Evolutionary conservation across 352 stramenopile species (phyloP), one percentile per base, ranked within the genome.

Genomic region (Globisporangium lucens): DNA sequence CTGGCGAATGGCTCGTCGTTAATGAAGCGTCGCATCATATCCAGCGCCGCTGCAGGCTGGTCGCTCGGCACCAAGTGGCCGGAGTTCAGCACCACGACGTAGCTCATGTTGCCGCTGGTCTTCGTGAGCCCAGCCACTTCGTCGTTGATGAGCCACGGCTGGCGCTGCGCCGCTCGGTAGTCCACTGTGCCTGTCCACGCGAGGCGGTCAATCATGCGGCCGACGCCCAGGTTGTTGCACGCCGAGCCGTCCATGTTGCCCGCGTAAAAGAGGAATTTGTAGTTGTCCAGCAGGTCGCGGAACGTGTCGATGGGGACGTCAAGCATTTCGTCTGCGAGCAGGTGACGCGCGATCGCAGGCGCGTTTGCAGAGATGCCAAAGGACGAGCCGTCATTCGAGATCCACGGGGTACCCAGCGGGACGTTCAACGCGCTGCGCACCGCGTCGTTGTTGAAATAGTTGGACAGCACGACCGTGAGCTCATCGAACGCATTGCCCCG

Each of bases 381-480:
- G 1, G 76, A 66, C 1, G 75, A 74, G 41, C 84, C 86, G 47
- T 92, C 84, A 30, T 89, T 79, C 22, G 86, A 94, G 24, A 43
- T 73, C 86, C 86, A 94, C 9, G 72, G 77, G 12, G 83, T 89
- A 22, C 80, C 82, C 3, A 68, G 65, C 15, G 82, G 78, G 17
- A 98, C 89, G 65, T 98, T 88, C 22, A 98, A 78, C 12, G 93
- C 94, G 46, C 89, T 77, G 53, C 85, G 83, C 55, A 98, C 90
- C 1, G 69, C 71, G 55, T 93, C 74, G 60, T 88, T 72, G 62
- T 94, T 94, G 36, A 98, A 88, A 63, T 97, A 98, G 56, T 77
- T 82, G 27, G 77, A 87, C 12, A 94, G 69, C 24, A 68, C 38
- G 27, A 56, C 65, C 41, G 77, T 91, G 63, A 91, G 59, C 12